These are phyloP conservation scores for Avena sativa DNA, from an alignment of 176 grass and related monocot species.

Conservation along the genomic window DNA sequence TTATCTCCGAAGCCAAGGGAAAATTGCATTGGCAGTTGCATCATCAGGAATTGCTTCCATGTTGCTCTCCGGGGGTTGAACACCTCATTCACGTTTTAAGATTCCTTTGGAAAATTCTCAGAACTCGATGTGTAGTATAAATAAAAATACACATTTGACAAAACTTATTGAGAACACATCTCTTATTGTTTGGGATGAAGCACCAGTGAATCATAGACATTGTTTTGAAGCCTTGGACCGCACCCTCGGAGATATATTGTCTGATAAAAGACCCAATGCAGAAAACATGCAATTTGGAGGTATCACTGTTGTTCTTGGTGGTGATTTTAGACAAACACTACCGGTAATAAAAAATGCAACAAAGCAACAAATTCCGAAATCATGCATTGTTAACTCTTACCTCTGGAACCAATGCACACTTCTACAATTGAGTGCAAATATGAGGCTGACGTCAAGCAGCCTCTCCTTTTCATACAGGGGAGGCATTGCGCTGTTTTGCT, in stretches of 20 bases:
- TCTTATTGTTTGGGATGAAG: too few relatives aligned
- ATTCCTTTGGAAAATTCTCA: too few relatives aligned
- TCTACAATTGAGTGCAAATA: background rate
- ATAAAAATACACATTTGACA: too few relatives aligned
- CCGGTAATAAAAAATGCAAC: background rate
- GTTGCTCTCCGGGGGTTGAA: too few relatives aligned
- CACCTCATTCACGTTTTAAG: too few relatives aligned
- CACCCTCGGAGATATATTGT: background rate
- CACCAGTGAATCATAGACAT: too few relatives aligned
- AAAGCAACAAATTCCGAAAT: too few relatives aligned
- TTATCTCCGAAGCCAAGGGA: background rate
- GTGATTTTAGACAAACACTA: background rate
- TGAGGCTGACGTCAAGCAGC: background rate
- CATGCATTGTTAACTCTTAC: too few relatives aligned
- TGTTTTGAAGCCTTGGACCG: too few relatives aligned
- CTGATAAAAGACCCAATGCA: background rate
- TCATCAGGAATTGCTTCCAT: background rate
- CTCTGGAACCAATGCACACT: too few relatives aligned
- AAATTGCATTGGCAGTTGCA: background rate
- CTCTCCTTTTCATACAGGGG: background rate
- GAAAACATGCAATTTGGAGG: background rate
- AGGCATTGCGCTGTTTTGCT: background rate
- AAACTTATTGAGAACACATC: too few relatives aligned
- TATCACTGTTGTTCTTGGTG: background rate
- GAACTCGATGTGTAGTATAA: too few relatives aligned